Base-by-base conservation (phyloP, 192 early-diverging fungal species). In the Backusella circina region DNA sequence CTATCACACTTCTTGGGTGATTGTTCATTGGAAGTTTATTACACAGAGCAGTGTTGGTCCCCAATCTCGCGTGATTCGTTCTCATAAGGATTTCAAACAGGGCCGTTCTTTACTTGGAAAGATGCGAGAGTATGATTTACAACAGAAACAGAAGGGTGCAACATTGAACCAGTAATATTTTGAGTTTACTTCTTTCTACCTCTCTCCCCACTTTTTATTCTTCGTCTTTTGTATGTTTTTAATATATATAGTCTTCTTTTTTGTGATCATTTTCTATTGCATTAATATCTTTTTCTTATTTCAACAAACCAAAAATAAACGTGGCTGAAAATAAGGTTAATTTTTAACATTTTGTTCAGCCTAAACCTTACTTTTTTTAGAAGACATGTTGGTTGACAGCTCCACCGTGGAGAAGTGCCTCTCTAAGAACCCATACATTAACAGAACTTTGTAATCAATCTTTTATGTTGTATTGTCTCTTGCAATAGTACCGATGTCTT, bases 1-100 rank as follows among this genome's bases (percentile, higher is more conserved):
- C 10, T 92, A 91, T 85, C 91, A 93, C 80, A 92, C 95, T 36
- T 95, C 94, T 44, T 98, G 97, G 97, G 80, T 91, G 23, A 85
- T 89, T 44, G 94, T 94, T 26, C 91, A 95, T 70, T 92, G 88
- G 75, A 88, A 93, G 79, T 98, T 98, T 80, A 91, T 97, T 65
- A 88, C 87, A 2, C 82, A 92, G 64, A 83, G 85, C 50, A 82
- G 88, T 44, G 82, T 94, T 70, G 94, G 93, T 5, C 95, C 95
- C 39, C 94, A 95, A 86, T 91, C 90, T 37, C 93, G 94, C 31
- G 91, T 94, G 7, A 88, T 89, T 26, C 90, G 94, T 64, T 80
- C 85, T 10, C 85, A 90, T 31, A 87, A 91, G 65, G 91, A 92
- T 37, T 92, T 93, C 77, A 88, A 90, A 72, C 80, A 88, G 65